phyloP scores from a whole-genome alignment of 345 rosid genomes.

The Ceriops zippeliana region DNA sequence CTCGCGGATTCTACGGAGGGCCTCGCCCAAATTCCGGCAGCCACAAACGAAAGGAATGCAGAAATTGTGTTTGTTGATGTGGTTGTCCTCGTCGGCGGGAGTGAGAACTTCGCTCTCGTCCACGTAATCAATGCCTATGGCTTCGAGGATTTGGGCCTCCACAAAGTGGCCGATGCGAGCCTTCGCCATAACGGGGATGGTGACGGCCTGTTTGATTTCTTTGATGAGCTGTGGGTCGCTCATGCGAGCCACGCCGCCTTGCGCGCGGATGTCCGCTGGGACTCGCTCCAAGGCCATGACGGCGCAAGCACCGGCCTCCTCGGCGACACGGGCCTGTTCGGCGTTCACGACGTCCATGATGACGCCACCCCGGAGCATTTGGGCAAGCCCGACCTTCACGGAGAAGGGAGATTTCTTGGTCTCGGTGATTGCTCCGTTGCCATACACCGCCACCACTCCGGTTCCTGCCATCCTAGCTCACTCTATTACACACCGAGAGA shows the following conservation, averaged over 20 bases:
- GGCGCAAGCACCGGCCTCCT: slow-evolving; percentile 29
- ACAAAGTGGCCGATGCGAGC: slow-evolving; percentile 31
- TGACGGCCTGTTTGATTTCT: slow-evolving; percentile 26
- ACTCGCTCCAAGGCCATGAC: slow-evolving; percentile 31
- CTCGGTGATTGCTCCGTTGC: slow-evolving; percentile 28
- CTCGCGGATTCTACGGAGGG: slow-evolving; percentile 64
- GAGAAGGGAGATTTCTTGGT: slow-evolving; percentile 27
- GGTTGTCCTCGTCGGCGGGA: slow-evolving; percentile 68
- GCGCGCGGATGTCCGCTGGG: slow-evolving; percentile 28
- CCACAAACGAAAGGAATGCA: slow-evolving; percentile 80
- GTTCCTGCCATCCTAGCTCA: slow-evolving; percentile 21
- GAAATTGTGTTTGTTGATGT: slow-evolving; percentile 80
- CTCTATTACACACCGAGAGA: background rate
- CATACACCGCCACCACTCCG: slow-evolving; percentile 28
- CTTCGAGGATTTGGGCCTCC: slow-evolving; percentile 29
- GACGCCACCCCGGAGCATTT: slow-evolving; percentile 32
- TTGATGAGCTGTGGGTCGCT: slow-evolving; percentile 32
- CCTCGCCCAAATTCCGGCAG: slow-evolving; percentile 78
- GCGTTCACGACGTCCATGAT: slow-evolving; percentile 29
- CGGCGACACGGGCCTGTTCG: slow-evolving; percentile 29
- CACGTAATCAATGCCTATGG: slow-evolving; percentile 65
- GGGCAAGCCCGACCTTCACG: slow-evolving; percentile 30
- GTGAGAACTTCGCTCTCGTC: slow-evolving; percentile 83
- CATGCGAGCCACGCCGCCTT: slow-evolving; percentile 33
- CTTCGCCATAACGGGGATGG: slow-evolving; percentile 32